phyloP scores from a whole-genome alignment of 179 eudicot species.

The Beta macrorhiza region DNA sequence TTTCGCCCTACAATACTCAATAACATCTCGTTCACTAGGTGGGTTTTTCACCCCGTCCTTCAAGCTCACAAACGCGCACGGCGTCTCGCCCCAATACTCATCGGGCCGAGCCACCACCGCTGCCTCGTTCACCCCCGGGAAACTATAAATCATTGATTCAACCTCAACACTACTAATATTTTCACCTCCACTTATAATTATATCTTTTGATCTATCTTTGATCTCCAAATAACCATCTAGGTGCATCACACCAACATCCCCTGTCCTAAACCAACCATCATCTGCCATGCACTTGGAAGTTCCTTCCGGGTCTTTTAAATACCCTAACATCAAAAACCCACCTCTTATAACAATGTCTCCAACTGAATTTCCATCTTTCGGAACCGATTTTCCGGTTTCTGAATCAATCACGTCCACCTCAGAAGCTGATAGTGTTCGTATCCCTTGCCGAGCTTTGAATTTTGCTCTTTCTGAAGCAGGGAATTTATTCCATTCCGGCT shows the following conservation, averaged over 20 bases:
- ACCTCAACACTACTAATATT: constrained; percentile 40
- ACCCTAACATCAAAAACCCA: constrained; percentile 32
- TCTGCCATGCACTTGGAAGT: constrained; percentile 22
- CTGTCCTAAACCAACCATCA: constrained; percentile 37
- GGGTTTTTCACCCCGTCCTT: constrained; percentile 7
- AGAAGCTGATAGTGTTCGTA: constrained; percentile 12
- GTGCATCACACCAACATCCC: constrained; percentile 39
- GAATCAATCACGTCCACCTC: constrained; percentile 23
- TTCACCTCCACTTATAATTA: constrained; percentile 40
- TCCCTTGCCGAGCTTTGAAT: constrained; percentile 31
- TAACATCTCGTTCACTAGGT: constrained; percentile 30
- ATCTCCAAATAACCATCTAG: constrained; percentile 34
- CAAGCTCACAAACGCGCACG: constrained; percentile 36
- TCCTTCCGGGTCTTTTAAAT: constrained; percentile 31
- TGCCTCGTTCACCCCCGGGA: constrained; percentile 30
- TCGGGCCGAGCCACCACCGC: constrained; percentile 35
- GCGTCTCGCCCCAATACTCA: constrained; percentile 39
- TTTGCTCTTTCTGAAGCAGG: constrained; percentile 28
- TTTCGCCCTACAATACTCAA: constrained; percentile 30
- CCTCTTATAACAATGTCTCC: constrained; percentile 38
- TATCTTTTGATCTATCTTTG: constrained; percentile 36
- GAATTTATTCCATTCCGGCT: constrained; percentile 22
- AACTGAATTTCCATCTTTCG: constrained; percentile 19
- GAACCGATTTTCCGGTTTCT: too few species aligned
- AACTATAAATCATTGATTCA: constrained; percentile 29